Percentiles rank a stretch among this genome's conserved stretches.
These are phyloP conservation scores for Entoloma clypeatum DNA, from an alignment of 1,284 basidiomycete genomes.

Conservation along the genomic window DNA sequence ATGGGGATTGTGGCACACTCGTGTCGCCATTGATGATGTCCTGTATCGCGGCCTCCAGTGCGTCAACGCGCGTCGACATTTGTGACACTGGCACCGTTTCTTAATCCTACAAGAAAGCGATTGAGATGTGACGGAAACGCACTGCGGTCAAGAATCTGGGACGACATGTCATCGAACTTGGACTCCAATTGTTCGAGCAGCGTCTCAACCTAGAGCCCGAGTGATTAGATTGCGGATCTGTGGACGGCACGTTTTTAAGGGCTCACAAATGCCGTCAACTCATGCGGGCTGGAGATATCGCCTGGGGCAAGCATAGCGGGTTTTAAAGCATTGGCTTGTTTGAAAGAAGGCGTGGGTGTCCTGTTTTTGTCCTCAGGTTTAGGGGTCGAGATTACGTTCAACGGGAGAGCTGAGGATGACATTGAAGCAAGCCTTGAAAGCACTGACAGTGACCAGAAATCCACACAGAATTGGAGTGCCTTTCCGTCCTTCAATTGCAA, in stretches of 20 bases:
- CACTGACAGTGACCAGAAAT: too few species aligned
- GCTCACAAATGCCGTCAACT: conserved; percentile 78
- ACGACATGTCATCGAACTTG: conserved; percentile 83
- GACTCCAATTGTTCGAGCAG: conserved; percentile 72
- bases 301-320: conserved; percentile 37
- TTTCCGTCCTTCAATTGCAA: too few species aligned
- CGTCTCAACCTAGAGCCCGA: conserved; percentile 60
- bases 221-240: conserved; percentile 2
- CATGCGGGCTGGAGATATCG: conserved; percentile 79
- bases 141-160: conserved; percentile 79
- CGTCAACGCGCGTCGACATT: conserved; percentile 81
- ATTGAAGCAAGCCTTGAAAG: conserved; percentile 13
- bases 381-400: conserved; percentile 54
- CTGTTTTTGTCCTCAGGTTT: conserved; percentile 45
- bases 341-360: conserved; percentile 41
- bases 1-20: conserved; percentile 50
- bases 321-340: conserved; percentile 31
- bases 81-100: conserved; percentile 57
- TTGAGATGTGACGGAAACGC: conserved; percentile 28
- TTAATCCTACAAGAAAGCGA: conserved; percentile 2
- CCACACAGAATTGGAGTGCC: too few species aligned
- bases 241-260: neutral
- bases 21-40: conserved; percentile 77
- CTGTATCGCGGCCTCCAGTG: conserved; percentile 75
- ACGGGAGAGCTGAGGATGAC: conserved; percentile 49